Evolutionary conservation across 2,329 filamentous ascomycete species (phyloP).

Genomic region (Penicillium fuscoglaucum): DNA sequence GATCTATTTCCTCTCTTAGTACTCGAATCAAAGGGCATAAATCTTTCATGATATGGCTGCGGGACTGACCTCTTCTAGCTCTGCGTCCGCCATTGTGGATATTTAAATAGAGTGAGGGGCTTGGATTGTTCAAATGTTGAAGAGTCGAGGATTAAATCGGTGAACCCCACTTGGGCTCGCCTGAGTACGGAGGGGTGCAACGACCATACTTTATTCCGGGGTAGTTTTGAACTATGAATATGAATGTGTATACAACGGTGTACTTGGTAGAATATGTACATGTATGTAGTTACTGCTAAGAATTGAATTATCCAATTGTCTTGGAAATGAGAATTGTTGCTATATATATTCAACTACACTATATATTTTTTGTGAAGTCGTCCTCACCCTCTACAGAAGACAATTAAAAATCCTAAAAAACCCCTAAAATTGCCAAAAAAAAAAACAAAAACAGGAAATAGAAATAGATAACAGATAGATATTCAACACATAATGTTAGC

Average conservation of each 20-base stretch:
- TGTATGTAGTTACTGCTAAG: background rate
- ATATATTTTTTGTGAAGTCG: background rate
- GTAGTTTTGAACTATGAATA: background rate
- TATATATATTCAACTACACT: background rate
- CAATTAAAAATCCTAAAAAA: background rate
- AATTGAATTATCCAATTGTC: background rate
- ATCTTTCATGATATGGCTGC: slow-evolving; percentile 10
- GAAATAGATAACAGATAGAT: background rate
- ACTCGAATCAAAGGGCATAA: background rate
- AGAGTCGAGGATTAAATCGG: slow-evolving; percentile 17
- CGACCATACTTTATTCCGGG: background rate
- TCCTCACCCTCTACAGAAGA: background rate
- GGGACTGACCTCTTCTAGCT: slow-evolving; percentile 59
- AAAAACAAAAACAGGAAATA: background rate
- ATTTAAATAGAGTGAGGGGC: background rate
- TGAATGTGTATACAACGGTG: background rate
- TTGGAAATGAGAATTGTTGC: background rate
- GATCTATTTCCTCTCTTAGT: slow-evolving; percentile 59
- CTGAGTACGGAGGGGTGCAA: slow-evolving; percentile 19
- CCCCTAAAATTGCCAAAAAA: background rate
- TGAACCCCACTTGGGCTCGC: slow-evolving; percentile 24
- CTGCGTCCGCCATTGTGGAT: slow-evolving; percentile 61
- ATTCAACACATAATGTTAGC: background rate
- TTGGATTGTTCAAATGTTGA: background rate
- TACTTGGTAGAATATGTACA: background rate